Percentiles rank a stretch among this genome's conserved stretches.
phyloP scores from a whole-genome alignment of 139 green algal species.

The Ettlia oleoabundans region DNA sequence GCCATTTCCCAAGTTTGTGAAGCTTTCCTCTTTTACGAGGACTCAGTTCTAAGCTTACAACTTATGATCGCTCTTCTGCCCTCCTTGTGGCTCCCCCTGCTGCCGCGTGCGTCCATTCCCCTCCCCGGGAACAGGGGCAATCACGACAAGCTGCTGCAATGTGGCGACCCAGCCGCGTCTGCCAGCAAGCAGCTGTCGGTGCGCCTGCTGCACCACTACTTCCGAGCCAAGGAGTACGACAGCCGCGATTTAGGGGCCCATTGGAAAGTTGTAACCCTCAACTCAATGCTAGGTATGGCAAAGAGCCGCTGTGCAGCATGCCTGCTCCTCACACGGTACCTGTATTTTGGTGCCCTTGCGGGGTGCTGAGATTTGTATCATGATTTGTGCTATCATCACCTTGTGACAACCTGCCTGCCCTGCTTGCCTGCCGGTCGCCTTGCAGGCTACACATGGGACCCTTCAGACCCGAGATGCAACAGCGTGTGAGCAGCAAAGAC shows the following conservation, averaged over 20 bases:
- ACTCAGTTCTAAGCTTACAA: too few species aligned
- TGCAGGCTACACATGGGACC: conserved; percentile 30
- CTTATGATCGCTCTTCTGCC: too few species aligned
- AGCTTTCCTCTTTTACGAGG: too few species aligned
- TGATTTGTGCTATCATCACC: too few species aligned
- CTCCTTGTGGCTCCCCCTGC: background rate
- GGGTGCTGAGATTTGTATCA: too few species aligned
- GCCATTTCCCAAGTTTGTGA: too few species aligned
- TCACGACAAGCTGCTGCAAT: conserved; percentile 12
- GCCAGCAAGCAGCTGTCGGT: background rate
- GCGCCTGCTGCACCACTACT: background rate
- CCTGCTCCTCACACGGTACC: too few species aligned
- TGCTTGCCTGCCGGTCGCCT: background rate
- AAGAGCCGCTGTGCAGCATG: too few species aligned
- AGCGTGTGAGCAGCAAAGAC: background rate
- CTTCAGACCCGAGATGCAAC: background rate
- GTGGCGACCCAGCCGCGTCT: background rate
- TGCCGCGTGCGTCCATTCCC: background rate
- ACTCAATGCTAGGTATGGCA: conserved; percentile 13
- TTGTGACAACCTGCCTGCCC: background rate
- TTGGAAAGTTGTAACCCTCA: conserved; percentile 23
- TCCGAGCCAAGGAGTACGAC: conserved; percentile 1
- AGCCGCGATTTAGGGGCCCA: background rate
- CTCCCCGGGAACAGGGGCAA: conserved; percentile 21
- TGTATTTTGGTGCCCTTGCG: too few species aligned